Evolutionary conservation across 768 basidiomycete species (phyloP).

Genomic region (Pleurotus ostreatus): DNA sequence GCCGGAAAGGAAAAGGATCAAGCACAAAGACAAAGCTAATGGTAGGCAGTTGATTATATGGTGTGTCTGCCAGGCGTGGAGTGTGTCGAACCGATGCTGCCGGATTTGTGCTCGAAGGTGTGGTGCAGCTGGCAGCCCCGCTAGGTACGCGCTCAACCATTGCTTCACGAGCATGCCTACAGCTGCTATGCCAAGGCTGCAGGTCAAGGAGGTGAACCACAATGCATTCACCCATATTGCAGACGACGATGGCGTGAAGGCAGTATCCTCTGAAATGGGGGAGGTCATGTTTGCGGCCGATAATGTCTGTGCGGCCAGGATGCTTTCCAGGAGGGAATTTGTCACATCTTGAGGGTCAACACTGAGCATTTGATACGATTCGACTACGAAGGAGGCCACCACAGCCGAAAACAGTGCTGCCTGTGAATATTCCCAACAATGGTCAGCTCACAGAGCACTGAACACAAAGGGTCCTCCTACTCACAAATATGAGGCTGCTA

Average conservation of each 20-base stretch:
- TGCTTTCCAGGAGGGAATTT: conserved; percentile 10
- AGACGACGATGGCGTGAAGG: conserved; percentile 7
- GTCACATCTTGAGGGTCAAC: conserved; percentile 14
- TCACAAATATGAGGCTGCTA: conserved; percentile 14
- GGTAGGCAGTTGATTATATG: conserved; percentile 15
- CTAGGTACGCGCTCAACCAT: conserved; percentile 12
- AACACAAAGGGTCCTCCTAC: neutral
- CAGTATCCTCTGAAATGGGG: neutral
- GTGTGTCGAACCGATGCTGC: conserved; percentile 14
- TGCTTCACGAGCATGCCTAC: conserved; percentile 17
- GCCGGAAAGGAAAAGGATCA: conserved; percentile 16
- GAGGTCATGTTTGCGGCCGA: neutral
- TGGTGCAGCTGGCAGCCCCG: conserved; percentile 10
- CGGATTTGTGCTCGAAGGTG: conserved; percentile 11
- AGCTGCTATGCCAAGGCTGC: conserved; percentile 13
- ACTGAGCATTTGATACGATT: conserved; percentile 8
- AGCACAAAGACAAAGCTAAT: conserved; percentile 15
- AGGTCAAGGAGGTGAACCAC: conserved; percentile 15
- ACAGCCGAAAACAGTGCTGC: conserved; percentile 16
- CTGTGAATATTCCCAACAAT: neutral
- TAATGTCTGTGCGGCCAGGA: conserved; percentile 5
- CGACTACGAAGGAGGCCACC: conserved; percentile 13
- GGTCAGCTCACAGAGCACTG: neutral
- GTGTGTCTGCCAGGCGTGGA: conserved; percentile 15
- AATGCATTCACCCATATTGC: conserved; percentile 17